Evolutionary conservation across 371 early-diverging fungal genomes (phyloP).

Genomic region (Circinella umbellata): DNA sequence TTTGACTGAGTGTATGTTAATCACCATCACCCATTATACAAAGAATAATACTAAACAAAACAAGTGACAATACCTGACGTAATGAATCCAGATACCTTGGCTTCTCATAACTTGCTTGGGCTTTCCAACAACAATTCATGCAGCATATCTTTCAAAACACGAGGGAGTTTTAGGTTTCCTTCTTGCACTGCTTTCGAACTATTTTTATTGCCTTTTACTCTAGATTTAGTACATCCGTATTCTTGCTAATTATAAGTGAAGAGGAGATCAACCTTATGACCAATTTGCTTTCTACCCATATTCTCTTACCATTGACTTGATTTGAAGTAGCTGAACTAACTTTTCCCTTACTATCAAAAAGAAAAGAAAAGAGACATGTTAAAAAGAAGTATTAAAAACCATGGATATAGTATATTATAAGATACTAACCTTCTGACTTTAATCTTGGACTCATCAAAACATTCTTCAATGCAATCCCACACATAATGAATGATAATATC

Average conservation of each 20-base stretch:
- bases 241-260: too few species aligned
- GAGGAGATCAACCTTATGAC: too few species aligned
- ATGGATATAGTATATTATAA: not conserved
- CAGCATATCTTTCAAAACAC: conserved; percentile 6
- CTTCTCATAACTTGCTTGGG: not conserved
- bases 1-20: too few species aligned
- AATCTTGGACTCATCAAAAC: not conserved
- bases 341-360: too few species aligned
- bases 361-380: too few species aligned
- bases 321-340: too few species aligned
- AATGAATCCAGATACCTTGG: too few species aligned
- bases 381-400: too few species aligned
- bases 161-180: conserved; percentile 4
- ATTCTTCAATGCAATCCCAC: conserved; percentile 5
- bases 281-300: too few species aligned
- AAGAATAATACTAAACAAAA: conserved; percentile 1
- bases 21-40: conserved; percentile 1
- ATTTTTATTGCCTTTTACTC: not conserved
- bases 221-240: too few species aligned
- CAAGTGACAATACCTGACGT: not conserved
- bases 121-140: not conserved
- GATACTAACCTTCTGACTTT: conserved; percentile 5
- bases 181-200: not conserved
- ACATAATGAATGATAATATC: conserved; percentile 5
- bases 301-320: too few species aligned